phyloP scores from a whole-genome alignment of 1,284 basidiomycete genomes.

The Fistulinella cinereoalba region DNA sequence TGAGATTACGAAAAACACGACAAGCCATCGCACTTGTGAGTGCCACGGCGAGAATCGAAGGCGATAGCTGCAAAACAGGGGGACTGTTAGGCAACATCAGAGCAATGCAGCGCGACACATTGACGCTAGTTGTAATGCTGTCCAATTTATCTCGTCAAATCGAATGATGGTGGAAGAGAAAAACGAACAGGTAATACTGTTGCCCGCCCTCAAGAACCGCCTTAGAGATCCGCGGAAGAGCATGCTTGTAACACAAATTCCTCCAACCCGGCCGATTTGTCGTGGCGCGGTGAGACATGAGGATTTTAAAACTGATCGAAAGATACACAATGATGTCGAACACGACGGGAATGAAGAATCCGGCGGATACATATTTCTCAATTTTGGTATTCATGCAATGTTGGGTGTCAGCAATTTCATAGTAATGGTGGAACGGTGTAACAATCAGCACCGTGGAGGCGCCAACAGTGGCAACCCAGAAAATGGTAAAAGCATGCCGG shows the following conservation, averaged over 20 bases:
- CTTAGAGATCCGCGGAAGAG: constrained; percentile 28
- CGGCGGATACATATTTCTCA: constrained; percentile 16
- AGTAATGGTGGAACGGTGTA: constrained; percentile 10
- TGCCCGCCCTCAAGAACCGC: constrained; percentile 31
- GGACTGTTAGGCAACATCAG: constrained; percentile 5
- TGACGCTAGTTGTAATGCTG: constrained; percentile 25
- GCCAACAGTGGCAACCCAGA: constrained; percentile 27
- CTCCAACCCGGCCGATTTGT: constrained; percentile 9
- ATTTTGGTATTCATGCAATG: constrained; percentile 18
- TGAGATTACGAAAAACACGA: constrained; percentile 36
- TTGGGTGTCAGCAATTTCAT: constrained; percentile 24
- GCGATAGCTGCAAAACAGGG: constrained; percentile 14
- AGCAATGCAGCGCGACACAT: constrained; percentile 11
- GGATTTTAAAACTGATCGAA: constrained; percentile 26
- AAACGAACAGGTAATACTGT: constrained; percentile 30
- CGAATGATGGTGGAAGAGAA: not conserved
- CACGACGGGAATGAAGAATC: constrained; percentile 22
- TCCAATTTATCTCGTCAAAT: not conserved
- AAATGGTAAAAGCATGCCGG: constrained; percentile 18
- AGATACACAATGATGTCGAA: constrained; percentile 31
- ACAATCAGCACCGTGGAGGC: constrained; percentile 19
- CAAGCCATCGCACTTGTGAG: constrained; percentile 33
- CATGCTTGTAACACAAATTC: constrained; percentile 1
- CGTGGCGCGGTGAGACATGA: constrained; percentile 7
- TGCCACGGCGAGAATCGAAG: constrained; percentile 24